phyloP scores from a whole-genome alignment of 148 eudicot species.

The Amaranthus palmeri region DNA sequence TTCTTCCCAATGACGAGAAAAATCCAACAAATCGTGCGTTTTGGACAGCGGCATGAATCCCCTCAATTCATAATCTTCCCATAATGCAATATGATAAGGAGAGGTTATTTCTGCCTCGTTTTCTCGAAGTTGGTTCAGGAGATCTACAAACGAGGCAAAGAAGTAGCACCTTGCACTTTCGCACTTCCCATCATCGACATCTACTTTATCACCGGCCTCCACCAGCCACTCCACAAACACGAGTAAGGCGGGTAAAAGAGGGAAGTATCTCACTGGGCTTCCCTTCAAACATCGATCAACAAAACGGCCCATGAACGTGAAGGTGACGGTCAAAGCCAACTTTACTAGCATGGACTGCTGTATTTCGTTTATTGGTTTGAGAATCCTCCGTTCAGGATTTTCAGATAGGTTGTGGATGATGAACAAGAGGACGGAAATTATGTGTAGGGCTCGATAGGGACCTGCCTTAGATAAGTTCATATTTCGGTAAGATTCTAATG shows the following conservation, averaged over 20 bases:
- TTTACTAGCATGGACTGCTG: constrained; percentile 30
- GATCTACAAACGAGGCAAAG: constrained; percentile 49
- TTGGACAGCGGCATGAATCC: constrained; percentile 58
- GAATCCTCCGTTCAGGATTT: constrained; percentile 24
- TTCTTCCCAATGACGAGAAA: constrained; percentile 36
- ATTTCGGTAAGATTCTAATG: constrained; percentile 57
- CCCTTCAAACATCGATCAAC: constrained; percentile 51
- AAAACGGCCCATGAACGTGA: constrained; percentile 69
- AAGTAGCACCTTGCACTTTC: constrained; percentile 48
- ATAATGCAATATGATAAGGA: constrained; percentile 43
- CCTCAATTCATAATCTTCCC: constrained; percentile 91
- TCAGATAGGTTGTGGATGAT: constrained; percentile 38
- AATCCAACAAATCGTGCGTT: constrained; percentile 42
- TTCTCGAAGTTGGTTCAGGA: constrained; percentile 46
- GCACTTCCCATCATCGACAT: constrained; percentile 43
- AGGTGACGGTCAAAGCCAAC: constrained; percentile 46
- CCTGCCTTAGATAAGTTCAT: constrained; percentile 61
- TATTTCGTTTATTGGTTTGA: constrained; percentile 24
- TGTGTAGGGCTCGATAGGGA: constrained; percentile 80
- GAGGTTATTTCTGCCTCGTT: constrained; percentile 15
- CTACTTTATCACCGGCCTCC: constrained; percentile 29
- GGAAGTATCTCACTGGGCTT: constrained; percentile 30
- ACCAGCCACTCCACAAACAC: constrained; percentile 87
- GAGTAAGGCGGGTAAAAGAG: constrained; percentile 67
- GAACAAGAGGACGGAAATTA: constrained; percentile 55